These are phyloP conservation scores for Odontarrhena argentea DNA, from an alignment of 345 rosid genomes.

Conservation along the genomic window DNA sequence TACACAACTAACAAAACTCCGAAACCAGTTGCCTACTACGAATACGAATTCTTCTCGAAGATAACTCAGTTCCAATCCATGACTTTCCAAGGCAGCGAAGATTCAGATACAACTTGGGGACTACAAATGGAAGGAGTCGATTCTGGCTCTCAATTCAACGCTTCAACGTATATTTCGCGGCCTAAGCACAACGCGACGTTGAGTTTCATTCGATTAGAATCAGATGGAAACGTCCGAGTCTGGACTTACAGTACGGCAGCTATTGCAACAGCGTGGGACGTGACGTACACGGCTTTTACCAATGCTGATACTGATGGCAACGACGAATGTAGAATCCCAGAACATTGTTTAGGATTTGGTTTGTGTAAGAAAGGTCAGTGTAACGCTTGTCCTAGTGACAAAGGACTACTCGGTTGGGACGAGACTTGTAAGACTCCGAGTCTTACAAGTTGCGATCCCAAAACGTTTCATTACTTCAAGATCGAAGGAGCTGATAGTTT, in stretches of 20 bases:
- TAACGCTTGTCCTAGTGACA: no score
- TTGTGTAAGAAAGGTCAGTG: not conserved
- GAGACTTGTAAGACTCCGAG: constrained; percentile 27
- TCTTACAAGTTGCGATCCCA: constrained; percentile 1
- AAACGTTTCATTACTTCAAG: constrained; percentile 8
- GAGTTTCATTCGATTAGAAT: constrained; percentile 39
- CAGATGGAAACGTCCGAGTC: no score
- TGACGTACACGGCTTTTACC: no score
- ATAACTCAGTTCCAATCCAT: constrained; percentile 9
- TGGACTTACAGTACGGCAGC: no score
- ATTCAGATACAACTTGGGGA: constrained; percentile 21
- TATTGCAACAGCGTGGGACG: no score
- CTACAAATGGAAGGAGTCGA: not conserved
- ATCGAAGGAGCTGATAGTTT: no score
- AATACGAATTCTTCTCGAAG: not conserved
- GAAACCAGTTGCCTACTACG: constrained; percentile 33
- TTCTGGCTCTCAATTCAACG: not conserved
- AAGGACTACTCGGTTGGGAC: no score
- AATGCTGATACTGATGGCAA: not conserved
- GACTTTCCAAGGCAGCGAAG: constrained; percentile 24
- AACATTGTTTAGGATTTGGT: constrained; percentile 1
- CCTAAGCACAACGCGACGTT: constrained; percentile 47
- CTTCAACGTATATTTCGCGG: constrained; percentile 7
- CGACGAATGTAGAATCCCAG: constrained; percentile 1
- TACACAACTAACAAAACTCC: constrained; percentile 37